A percentile compares a stretch with the other conserved stretches of the same genome.
These are phyloP conservation scores for Penicillium sp. DNA, from an alignment of 2,329 filamentous ascomycete genomes.

Conservation along the genomic window DNA sequence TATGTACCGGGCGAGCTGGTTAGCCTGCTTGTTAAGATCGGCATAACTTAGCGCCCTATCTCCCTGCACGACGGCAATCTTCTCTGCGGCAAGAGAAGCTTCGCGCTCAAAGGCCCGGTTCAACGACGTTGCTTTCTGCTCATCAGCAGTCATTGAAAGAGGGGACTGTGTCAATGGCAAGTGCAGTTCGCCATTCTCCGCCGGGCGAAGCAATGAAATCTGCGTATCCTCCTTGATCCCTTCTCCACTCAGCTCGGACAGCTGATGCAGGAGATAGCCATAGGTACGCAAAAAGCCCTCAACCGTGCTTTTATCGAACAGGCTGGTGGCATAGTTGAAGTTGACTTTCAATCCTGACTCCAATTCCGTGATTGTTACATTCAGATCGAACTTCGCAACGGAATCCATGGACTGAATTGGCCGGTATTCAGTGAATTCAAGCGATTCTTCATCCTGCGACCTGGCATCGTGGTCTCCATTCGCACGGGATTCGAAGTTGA, in stretches of 20 bases:
- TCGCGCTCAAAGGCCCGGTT: background rate
- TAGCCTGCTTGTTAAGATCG: background rate
- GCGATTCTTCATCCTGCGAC: background rate
- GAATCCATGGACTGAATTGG: background rate
- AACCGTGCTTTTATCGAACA: background rate
- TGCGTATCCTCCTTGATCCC: background rate
- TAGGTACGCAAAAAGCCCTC: background rate
- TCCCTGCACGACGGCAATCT: background rate
- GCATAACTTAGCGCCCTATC: background rate
- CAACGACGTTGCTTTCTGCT: background rate
- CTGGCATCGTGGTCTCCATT: background rate
- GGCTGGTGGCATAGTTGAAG: background rate
- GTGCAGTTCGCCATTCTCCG: background rate
- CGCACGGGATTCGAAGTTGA: background rate
- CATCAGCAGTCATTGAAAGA: background rate
- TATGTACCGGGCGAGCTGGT: background rate
- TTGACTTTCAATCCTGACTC: background rate
- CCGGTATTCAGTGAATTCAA: background rate
- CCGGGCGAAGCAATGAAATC: background rate
- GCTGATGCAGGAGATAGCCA: background rate
- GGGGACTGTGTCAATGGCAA: background rate
- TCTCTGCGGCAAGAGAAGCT: background rate
- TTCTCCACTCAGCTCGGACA: background rate
- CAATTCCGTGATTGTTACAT: background rate
- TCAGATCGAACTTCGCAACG: background rate